These are phyloP conservation scores for Pythium apleroticum DNA, from an alignment of 352 stramenopile species.

Conservation along the genomic window DNA sequence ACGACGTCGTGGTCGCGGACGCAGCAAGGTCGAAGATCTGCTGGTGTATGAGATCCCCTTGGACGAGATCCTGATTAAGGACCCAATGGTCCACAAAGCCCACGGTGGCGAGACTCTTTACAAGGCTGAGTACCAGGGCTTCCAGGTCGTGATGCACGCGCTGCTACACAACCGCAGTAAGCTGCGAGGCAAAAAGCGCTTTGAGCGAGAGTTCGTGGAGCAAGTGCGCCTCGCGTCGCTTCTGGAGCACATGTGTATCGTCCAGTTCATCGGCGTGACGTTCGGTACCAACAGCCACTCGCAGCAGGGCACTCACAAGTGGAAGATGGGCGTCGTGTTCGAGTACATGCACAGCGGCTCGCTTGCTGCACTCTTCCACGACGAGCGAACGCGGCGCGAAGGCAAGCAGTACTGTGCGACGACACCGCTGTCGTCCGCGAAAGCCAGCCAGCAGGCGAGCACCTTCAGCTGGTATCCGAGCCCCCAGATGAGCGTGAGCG, in stretches of 20 bases:
- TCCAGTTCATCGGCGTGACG: constrained; percentile 80
- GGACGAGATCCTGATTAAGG: constrained; percentile 59
- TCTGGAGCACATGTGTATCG: constrained; percentile 65
- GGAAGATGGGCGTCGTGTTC: constrained; percentile 70
- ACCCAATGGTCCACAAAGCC: constrained; percentile 27
- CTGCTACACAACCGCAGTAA: constrained; percentile 40
- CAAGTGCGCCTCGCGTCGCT: constrained; percentile 62
- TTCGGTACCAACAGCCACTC: constrained; percentile 46
- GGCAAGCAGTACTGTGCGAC: constrained; percentile 44
- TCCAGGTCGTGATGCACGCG: constrained; percentile 67
- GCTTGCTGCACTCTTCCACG: constrained; percentile 55
- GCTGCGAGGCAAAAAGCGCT: constrained; percentile 31
- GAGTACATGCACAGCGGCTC: constrained; percentile 76
- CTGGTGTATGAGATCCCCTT: constrained; percentile 76
- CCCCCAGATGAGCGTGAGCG: constrained; percentile 45
- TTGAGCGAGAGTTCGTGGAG: constrained; percentile 62
- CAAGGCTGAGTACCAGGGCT: constrained; percentile 68
- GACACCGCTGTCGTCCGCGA: not conserved
- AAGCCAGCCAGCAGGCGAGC: not conserved
- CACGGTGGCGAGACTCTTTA: constrained; percentile 35
- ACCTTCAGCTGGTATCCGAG: constrained; percentile 38
- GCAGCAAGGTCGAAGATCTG: constrained; percentile 61
- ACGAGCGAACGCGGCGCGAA: constrained; percentile 56
- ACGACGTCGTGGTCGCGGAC: constrained; percentile 40
- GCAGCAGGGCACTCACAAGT: constrained; percentile 33